Evolutionary conservation across 2,329 filamentous ascomycete genomes (phyloP).

Genomic region (Ceratocystis ficicola): DNA sequence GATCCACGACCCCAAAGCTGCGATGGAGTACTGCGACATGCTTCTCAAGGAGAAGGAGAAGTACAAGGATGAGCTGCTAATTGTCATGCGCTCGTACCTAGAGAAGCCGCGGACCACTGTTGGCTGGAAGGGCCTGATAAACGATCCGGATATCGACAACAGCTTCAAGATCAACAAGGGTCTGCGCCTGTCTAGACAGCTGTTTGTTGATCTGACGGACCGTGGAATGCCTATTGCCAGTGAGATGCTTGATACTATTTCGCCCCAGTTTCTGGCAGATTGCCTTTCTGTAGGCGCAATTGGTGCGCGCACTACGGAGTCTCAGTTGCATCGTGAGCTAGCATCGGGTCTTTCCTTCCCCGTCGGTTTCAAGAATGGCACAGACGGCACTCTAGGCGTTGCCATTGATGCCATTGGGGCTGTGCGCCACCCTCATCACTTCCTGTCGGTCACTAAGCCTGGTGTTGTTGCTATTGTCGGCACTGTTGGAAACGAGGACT

Average conservation of each 20-base stretch:
- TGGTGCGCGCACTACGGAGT: slow-evolving; percentile 92
- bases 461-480: slow-evolving; percentile 90
- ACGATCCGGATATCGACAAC: slow-evolving; percentile 96
- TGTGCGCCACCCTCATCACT: slow-evolving; percentile 85
- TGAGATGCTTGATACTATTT: slow-evolving; percentile 98
- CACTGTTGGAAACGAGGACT: slow-evolving; percentile 89
- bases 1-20: slow-evolving; percentile 85
- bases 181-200: slow-evolving; percentile 67
- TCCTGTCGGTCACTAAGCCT: slow-evolving; percentile 93
- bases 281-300: slow-evolving; percentile 83
- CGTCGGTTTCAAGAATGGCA: slow-evolving; percentile 98
- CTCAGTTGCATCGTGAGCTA: slow-evolving; percentile 86
- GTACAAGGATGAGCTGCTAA: slow-evolving; percentile 76
- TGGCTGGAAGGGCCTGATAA: slow-evolving; percentile 97
- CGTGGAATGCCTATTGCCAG: slow-evolving; percentile 92
- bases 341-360: slow-evolving; percentile 92
- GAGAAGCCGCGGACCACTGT: slow-evolving; percentile 98
- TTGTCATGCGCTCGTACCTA: slow-evolving; percentile 96
- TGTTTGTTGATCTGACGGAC: slow-evolving; percentile 84
- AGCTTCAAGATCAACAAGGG: slow-evolving; percentile 99
- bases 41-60: slow-evolving; percentile 73
- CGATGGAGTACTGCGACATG: slow-evolving; percentile 82
- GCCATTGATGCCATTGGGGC: slow-evolving; percentile 93
- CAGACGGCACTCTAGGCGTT: slow-evolving; percentile 77
- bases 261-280: slow-evolving; percentile 91